A percentile compares a stretch with the other conserved stretches of the same genome.
These are phyloP conservation scores for Penicillium turbatum DNA, from an alignment of 495 filamentous ascomycete genomes.

Conservation along the genomic window DNA sequence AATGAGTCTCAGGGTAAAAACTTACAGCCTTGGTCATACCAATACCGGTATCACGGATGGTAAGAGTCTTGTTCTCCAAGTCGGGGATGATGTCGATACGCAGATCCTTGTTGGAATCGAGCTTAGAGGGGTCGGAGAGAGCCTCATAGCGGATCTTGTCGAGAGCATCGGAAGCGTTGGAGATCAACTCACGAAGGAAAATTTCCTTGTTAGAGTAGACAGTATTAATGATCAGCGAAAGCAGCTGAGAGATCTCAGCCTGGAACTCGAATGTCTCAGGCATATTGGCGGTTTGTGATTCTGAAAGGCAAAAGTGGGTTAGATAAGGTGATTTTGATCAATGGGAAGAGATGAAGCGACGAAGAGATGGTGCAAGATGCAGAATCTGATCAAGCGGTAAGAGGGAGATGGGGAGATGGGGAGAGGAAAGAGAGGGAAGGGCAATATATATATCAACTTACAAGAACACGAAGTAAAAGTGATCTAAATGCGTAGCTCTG, in stretches of 20 bases:
- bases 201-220: slow-evolving; percentile 99
- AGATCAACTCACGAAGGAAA: slow-evolving; percentile 95
- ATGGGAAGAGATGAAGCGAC: background rate
- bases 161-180: slow-evolving; percentile 95
- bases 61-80: slow-evolving; percentile 94
- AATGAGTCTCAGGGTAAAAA: slow-evolving; percentile 21
- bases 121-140: slow-evolving; percentile 92
- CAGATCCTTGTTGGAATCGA: slow-evolving; percentile 94
- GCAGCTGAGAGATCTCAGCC: slow-evolving; percentile 99
- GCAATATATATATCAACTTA: background rate
- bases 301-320: slow-evolving; percentile 4
- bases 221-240: slow-evolving; percentile 99
- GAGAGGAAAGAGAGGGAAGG: background rate
- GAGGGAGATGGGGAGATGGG: background rate
- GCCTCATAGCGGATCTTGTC: slow-evolving; percentile 99
- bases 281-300: slow-evolving; percentile 56
- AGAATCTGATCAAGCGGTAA: slow-evolving; percentile 4
- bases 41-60: slow-evolving; percentile 95
- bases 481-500: slow-evolving; percentile 15
- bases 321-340: slow-evolving; percentile 7
- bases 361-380: background rate
- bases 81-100: slow-evolving; percentile 97
- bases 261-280: slow-evolving; percentile 98
- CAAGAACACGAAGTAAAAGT: slow-evolving; percentile 14
- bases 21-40: slow-evolving; percentile 99